Percentiles rank a stretch among this genome's conserved stretches.
These are phyloP conservation scores for Epicoccum sorghinum DNA, from an alignment of 2,329 filamentous ascomycete genomes.

Conservation along the genomic window DNA sequence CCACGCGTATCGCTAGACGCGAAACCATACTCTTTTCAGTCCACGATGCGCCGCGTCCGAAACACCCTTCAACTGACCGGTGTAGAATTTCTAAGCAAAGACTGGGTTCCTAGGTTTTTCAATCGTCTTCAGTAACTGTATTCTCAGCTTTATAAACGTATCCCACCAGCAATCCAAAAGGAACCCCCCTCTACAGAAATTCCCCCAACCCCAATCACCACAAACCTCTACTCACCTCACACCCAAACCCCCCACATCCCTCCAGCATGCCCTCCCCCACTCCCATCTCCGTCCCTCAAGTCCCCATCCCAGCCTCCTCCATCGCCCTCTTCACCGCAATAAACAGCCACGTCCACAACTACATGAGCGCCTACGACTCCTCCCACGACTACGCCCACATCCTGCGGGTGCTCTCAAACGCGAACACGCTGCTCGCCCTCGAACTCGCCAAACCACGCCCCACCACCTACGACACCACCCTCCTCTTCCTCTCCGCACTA, in stretches of 20 bases:
- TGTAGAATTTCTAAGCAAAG: neutral
- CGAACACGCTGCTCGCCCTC: conserved; percentile 66
- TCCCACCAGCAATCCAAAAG: neutral
- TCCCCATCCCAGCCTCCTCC: conserved; percentile 30
- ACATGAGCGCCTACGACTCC: conserved; percentile 63
- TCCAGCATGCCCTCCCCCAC: no score
- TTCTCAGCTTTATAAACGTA: neutral
- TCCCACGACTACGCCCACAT: conserved; percentile 91
- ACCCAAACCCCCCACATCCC: no score
- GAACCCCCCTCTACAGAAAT: no score
- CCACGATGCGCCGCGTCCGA: neutral
- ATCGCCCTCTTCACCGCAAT: conserved; percentile 36
- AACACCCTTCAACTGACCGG: conserved; percentile 1
- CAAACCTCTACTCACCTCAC: neutral
- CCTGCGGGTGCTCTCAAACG: conserved; percentile 75
- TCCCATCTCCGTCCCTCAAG: conserved; percentile 27
- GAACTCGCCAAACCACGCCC: conserved; percentile 50
- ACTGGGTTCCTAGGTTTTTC: neutral
- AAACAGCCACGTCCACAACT: conserved; percentile 40
- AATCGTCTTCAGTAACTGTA: neutral
- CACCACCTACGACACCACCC: conserved; percentile 55
- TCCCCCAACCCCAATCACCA: neutral
- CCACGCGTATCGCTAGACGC: conserved; percentile 11
- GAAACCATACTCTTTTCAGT: conserved; percentile 12
- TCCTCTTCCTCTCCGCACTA: conserved; percentile 69